Base-by-base conservation (phyloP, 306 rosid species). In the Vigna hirtella region DNA sequence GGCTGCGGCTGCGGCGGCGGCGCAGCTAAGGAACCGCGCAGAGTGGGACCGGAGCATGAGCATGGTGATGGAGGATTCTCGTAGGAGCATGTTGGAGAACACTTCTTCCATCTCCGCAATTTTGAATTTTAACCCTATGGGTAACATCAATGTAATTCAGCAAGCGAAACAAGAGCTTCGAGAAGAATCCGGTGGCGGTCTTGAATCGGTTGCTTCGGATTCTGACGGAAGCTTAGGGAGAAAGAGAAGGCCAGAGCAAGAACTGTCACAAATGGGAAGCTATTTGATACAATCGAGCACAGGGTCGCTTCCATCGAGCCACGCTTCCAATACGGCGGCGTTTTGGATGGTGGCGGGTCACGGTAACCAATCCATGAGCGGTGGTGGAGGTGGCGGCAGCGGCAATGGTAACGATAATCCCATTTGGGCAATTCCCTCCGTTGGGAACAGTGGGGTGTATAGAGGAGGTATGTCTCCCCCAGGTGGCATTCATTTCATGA, bases 401-500 rank as follows among this genome's bases (percentile, higher is more conserved):
- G 10, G 17, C 18, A 68, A 58, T 42, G 43, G 75, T 15, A 11
- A 50, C 14, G 76, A 45, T 2, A 83, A 86, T 51, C 81, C 86
- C 32, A 76, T 79, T 36, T 86, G 89, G 86, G 85, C 89, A 49
- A 76, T 86, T 79, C 86, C 86, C 2, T 74, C 88, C 2, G 43
- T 72, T 40, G 83, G 76, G 6, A 83, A 77, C 64, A 76, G 61
- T 55, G 85, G 84, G 18, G 69, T 85, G 82, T 83, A 88, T 69
- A 81, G 98, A 72, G 87, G 91, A 2, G 77, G 88, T 14, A 34
- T 86, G 66, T 14, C 87, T 5, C 56, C 83, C 2, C 26, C 63
- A 0, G 81, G 80, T n/a, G 93, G 89, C 12, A 70, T 92, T 72
- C 98, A 92, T 79, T 94, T 94, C 70, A 89, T 94, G 97, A 94